A percentile compares a stretch with the other conserved stretches of the same genome.
Evolutionary conservation across 2,329 filamentous ascomycete genomes (phyloP).

Genomic region (Verruconis gallopava): DNA sequence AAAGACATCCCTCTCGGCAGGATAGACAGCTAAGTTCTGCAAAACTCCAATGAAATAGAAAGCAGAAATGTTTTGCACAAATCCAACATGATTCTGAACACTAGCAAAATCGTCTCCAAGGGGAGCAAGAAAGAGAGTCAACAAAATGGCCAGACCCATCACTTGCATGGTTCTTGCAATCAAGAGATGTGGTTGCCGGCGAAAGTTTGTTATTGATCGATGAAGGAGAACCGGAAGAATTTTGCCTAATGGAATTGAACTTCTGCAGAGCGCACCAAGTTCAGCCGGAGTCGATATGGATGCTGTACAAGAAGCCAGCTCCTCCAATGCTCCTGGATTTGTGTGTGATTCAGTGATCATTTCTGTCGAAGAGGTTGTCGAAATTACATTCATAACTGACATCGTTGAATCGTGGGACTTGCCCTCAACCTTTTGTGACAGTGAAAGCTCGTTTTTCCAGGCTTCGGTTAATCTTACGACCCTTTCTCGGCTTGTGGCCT

Average conservation of each 20-base stretch:
- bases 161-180: slow-evolving; percentile 26
- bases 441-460: too few species aligned
- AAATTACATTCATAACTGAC: too few species aligned
- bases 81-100: slow-evolving; percentile 61
- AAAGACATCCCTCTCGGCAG: slow-evolving; percentile 59
- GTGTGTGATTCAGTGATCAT: too few species aligned
- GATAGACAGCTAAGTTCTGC: slow-evolving; percentile 65
- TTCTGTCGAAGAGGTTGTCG: not conserved
- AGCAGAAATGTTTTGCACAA: slow-evolving; percentile 57
- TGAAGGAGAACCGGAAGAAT: slow-evolving; percentile 56
- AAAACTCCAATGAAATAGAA: slow-evolving; percentile 68
- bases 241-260: slow-evolving; percentile 45
- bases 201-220: slow-evolving; percentile 51
- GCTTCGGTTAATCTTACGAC: slow-evolving; percentile 46
- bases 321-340: too few species aligned
- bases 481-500: slow-evolving; percentile 32
- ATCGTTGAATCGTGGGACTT: too few species aligned
- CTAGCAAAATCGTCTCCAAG: slow-evolving; percentile 55
- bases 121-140: slow-evolving; percentile 49
- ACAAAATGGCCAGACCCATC: slow-evolving; percentile 22
- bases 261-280: slow-evolving; percentile 53
- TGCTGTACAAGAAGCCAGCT: too few species aligned
- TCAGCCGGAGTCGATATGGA: slow-evolving; percentile 55
- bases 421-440: too few species aligned
- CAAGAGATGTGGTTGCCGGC: slow-evolving; percentile 24